phyloP scores from a whole-genome alignment of 257 asterid species.

The Solanum sparsipilum region DNA sequence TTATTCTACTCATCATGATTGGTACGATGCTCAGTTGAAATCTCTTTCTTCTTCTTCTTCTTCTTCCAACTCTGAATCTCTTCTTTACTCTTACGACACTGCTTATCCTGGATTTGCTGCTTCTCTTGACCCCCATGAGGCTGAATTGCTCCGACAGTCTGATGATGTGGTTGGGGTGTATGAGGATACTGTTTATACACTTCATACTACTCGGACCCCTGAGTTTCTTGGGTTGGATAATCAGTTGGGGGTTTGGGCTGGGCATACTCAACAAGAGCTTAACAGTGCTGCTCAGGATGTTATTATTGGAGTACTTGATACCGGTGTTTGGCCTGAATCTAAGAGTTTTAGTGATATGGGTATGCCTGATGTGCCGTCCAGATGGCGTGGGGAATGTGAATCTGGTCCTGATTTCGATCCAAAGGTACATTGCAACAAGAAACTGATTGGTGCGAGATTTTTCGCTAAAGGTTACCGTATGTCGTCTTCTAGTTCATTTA shows the following conservation, averaged over 20 bases:
- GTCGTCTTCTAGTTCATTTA: constrained; percentile 6
- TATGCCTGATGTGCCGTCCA: constrained; percentile 21
- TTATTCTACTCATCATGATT: constrained; percentile 21
- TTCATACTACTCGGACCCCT: constrained; percentile 37
- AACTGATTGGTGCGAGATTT: constrained; percentile 28
- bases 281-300: constrained; percentile 31
- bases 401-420: constrained; percentile 24
- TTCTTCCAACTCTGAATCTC: neutral
- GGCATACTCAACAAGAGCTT: constrained; percentile 12
- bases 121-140: constrained; percentile 16
- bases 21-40: constrained; percentile 20
- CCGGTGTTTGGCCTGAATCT: constrained; percentile 52
- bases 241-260: constrained; percentile 15
- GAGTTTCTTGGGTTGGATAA: constrained; percentile 27
- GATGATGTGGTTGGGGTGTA: constrained; percentile 31
- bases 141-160: constrained; percentile 25
- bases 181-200: constrained; percentile 27
- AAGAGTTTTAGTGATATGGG: constrained; percentile 26
- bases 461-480: constrained; percentile 29
- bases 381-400: constrained; percentile 35
- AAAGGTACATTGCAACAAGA: constrained; percentile 26
- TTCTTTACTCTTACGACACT: constrained; percentile 23
- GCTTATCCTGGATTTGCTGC: constrained; percentile 40
- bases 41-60: constrained; percentile 1
- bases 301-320: constrained; percentile 31